Conservation (phyloP, 1,284 basidiomycete species). For the Kwoniella shivajii region DNA sequence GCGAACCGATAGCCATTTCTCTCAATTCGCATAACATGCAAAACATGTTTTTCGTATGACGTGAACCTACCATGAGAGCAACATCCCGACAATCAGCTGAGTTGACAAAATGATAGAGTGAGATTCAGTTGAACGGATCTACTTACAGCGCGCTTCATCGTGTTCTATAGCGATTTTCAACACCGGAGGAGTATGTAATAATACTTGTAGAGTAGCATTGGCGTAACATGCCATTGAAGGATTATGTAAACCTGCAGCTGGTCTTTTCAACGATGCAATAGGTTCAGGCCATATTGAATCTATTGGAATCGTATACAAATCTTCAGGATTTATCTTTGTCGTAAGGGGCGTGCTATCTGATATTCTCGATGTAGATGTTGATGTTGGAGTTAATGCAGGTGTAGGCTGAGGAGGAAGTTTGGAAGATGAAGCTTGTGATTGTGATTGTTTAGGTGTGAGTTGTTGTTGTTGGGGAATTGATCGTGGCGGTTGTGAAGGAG, state of each 20-base stretch:
- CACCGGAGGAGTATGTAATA: constrained; percentile 91
- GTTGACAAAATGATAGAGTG: background rate
- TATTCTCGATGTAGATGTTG: too few species aligned
- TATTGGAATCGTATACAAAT: constrained; percentile 16
- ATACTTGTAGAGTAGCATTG: constrained; percentile 91
- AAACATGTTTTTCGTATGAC: constrained; percentile 54
- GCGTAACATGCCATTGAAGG: constrained; percentile 97
- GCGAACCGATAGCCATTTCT: constrained; percentile 47
- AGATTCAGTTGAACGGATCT: background rate
- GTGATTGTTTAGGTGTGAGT: background rate
- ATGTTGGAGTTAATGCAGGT: too few species aligned
- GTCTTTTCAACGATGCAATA: constrained; percentile 17
- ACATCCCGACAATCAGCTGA: background rate
- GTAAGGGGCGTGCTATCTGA: background rate
- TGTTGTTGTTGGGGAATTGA: background rate
- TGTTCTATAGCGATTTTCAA: constrained; percentile 70
- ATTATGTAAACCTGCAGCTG: constrained; percentile 72
- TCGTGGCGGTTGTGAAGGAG: background rate
- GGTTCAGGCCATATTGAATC: constrained; percentile 38
- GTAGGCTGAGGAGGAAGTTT: background rate
- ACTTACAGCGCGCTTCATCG: constrained; percentile 58
- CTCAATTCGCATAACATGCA: constrained; percentile 75
- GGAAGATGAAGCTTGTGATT: background rate
- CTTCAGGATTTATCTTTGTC: background rate
- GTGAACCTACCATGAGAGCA: constrained; percentile 15